Base-by-base conservation (phyloP, 2,329 filamentous ascomycete species). In the Botrytis tulipae region DNA sequence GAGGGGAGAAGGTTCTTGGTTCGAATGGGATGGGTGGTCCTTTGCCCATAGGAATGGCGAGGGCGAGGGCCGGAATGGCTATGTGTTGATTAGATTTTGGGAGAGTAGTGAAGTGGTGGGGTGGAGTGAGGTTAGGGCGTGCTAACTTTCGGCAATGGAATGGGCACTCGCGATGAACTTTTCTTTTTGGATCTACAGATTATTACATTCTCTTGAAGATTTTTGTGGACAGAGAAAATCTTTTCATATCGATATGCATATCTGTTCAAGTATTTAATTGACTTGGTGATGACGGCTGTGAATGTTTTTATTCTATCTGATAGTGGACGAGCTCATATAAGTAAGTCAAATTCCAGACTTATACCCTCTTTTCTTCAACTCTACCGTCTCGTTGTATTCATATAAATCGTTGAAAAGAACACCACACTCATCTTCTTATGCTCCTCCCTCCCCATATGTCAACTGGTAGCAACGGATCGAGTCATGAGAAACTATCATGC, bases 111-210 rank as follows among this genome's bases (percentile, higher is more conserved):
- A 9, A 42, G 6, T 62, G 22, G 35, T 40, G 1, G 20, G 10
- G 5, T 25, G 1, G 48, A n/a, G 0, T 54, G 48, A 16, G 48
- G 25, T 14, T 7, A 16, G 12, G 0, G 5, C 25, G 48, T 51
- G 25, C 6, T 54, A 0, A 7, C 3, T n/a, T 16, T n/a, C 4
- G 48, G 1, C 0, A 7, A 54, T 8, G 48, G 0, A n/a, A 54
- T 54, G 48, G 12, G 12, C 16, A n/a, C 6, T 54, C 3, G 48
- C 5, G 48, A 54, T 7, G 3, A 54, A 16, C 0, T 14, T 54
- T 54, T 54, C 1, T 16, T n/a, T 16, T 51, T 51, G 48, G 10
- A 1, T 4, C 4, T 51, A 14, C 3, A 25, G 22, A 51, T 51
- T 14, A 8, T n/a, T 32, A 1, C 29, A 32, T 57, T 57, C 22